A percentile compares a stretch with the other conserved stretches of the same genome.
phyloP scores from a whole-genome alignment of 2,329 filamentous ascomycete genomes.

The Colletotrichum truncatum region DNA sequence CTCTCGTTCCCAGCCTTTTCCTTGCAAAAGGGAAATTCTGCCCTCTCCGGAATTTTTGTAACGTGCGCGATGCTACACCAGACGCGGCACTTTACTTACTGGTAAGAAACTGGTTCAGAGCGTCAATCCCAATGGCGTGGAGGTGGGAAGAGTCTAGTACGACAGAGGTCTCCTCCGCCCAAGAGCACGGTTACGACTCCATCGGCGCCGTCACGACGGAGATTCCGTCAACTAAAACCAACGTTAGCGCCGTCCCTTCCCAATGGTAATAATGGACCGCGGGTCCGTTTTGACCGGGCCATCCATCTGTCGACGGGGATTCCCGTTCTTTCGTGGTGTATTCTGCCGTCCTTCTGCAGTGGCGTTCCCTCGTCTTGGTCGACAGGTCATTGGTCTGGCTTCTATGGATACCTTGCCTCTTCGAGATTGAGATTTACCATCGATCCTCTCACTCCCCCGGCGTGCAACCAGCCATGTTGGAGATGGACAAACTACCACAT shows the following conservation, averaged over 20 bases:
- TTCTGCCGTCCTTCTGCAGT: slow-evolving; percentile 13
- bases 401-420: too few species aligned
- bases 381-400: neutral
- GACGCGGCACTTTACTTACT: slow-evolving; percentile 2
- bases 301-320: neutral
- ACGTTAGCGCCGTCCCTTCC: slow-evolving; percentile 12
- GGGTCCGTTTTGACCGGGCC: neutral
- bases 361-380: neutral
- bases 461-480: neutral
- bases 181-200: neutral
- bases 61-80: slow-evolving; percentile 1
- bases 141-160: slow-evolving; percentile 1
- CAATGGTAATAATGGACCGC: slow-evolving; percentile 6
- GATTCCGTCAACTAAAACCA: slow-evolving; percentile 8
- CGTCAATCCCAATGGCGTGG: slow-evolving; percentile 13
- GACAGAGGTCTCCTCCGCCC: neutral
- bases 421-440: neutral
- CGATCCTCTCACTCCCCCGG: slow-evolving; percentile 12
- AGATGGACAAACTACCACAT: neutral
- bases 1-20: neutral
- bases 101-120: neutral
- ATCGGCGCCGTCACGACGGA: slow-evolving; percentile 6
- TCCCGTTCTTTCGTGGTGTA: neutral
- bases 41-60: slow-evolving; percentile 5
- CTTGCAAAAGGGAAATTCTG: neutral